These are phyloP conservation scores for Psidium friedrichsthalianum DNA, from an alignment of 345 rosid genomes.

Conservation along the genomic window DNA sequence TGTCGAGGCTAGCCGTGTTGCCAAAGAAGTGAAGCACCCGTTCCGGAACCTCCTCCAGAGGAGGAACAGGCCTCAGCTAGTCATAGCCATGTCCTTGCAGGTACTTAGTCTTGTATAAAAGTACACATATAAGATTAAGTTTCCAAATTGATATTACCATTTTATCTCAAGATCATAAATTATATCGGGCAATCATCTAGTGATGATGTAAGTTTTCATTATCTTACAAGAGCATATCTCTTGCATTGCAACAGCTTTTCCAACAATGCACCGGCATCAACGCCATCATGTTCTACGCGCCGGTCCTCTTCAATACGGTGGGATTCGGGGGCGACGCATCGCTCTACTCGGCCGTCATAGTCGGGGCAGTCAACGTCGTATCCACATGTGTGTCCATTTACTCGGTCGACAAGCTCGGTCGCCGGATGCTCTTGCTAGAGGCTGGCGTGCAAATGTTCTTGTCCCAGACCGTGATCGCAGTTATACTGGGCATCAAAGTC, in stretches of 20 bases:
- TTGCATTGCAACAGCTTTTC: conserved; percentile 42
- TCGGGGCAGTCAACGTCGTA: conserved; percentile 82
- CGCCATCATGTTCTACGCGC: conserved; percentile 97
- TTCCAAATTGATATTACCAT: background rate
- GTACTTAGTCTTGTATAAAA: background rate
- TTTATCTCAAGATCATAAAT: background rate
- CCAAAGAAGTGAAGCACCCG: conserved; percentile 82
- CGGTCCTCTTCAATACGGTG: conserved; percentile 70
- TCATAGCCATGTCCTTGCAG: conserved; percentile 82
- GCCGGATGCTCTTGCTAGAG: conserved; percentile 61
- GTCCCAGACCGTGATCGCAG: conserved; percentile 60
- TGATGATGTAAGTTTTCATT: background rate
- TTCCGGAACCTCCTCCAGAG: conserved; percentile 66
- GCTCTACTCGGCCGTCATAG: conserved; percentile 86
- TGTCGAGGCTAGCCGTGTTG: conserved; percentile 80
- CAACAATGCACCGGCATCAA: conserved; percentile 95
- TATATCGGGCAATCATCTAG: background rate
- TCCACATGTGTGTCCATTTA: conserved; percentile 78
- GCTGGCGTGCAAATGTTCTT: conserved; percentile 90
- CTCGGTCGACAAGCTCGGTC: conserved; percentile 80
- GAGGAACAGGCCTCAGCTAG: conserved; percentile 69
- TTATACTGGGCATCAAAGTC: conserved; percentile 70
- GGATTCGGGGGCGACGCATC: conserved; percentile 75
- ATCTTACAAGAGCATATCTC: background rate
- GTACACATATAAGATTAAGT: background rate